These are phyloP conservation scores for Alternaria triticina DNA, from an alignment of 2,329 filamentous ascomycete species.

Conservation along the genomic window DNA sequence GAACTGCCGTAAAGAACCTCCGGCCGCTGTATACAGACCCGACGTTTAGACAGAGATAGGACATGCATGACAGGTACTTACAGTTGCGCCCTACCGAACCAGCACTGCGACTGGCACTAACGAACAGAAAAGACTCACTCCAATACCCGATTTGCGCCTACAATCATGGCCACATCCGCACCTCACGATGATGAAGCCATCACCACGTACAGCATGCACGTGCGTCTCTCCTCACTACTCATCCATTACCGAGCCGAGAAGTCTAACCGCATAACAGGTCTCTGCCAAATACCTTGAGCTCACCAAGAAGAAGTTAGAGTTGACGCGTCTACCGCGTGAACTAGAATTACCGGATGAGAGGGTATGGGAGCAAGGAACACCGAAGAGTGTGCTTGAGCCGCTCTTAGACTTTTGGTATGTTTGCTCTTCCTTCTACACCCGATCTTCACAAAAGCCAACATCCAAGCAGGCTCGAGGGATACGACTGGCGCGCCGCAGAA, in stretches of 20 bases:
- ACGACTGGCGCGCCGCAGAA: constrained; percentile 69
- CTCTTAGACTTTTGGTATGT: constrained; percentile 68
- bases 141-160: not conserved
- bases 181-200: constrained; percentile 25
- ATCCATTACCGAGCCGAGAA: not conserved
- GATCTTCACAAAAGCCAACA: not conserved
- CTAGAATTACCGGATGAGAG: constrained; percentile 55
- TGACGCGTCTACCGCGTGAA: constrained; percentile 70
- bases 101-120: not conserved
- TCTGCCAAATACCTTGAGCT: constrained; percentile 71
- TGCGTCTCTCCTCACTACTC: constrained; percentile 11
- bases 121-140: not conserved
- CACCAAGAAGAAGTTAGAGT: constrained; percentile 70
- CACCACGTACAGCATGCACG: constrained; percentile 44
- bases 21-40: not conserved
- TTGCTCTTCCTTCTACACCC: not conserved
- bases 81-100: not conserved
- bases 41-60: not conserved
- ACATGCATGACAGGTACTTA: not conserved
- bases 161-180: constrained; percentile 2
- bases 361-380: constrained; percentile 62
- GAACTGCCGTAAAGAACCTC: not conserved
- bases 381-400: constrained; percentile 67
- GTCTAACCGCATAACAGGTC: constrained; percentile 54
- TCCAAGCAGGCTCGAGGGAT: constrained; percentile 63